Evolutionary conservation across 2,329 filamentous ascomycete species (phyloP).

Genomic region (Botryosphaeria agaves): DNA sequence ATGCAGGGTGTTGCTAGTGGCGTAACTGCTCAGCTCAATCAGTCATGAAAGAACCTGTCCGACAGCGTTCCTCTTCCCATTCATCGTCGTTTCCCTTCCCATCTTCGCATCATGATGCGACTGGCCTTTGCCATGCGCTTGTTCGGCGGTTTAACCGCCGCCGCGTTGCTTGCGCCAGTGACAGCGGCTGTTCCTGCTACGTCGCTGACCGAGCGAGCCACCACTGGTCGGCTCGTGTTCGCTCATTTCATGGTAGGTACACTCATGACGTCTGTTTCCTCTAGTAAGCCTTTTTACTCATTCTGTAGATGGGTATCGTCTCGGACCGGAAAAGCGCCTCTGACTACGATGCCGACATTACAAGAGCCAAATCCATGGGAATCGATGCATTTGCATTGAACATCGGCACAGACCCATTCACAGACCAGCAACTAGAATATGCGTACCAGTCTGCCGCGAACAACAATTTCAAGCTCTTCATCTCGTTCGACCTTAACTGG

Average conservation of each 20-base stretch:
- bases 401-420: conserved; percentile 26
- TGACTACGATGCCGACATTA: conserved; percentile 1
- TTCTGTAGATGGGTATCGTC: not conserved
- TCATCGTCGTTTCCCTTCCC: too few species aligned
- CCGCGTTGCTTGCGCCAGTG: too few species aligned
- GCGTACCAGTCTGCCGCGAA: conserved; percentile 32
- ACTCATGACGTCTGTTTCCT: not conserved
- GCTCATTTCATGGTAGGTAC: conserved; percentile 1
- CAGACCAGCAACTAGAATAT: conserved; percentile 27
- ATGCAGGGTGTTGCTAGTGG: too few species aligned
- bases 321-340: not conserved
- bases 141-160: too few species aligned
- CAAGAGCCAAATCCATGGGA: not conserved
- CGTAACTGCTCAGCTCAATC: too few species aligned
- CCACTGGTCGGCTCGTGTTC: too few species aligned
- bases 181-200: too few species aligned
- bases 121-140: too few species aligned
- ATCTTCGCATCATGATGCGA: too few species aligned
- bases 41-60: too few species aligned
- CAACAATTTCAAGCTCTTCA: conserved; percentile 34
- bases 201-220: too few species aligned
- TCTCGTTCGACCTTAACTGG: conserved; percentile 41
- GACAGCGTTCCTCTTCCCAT: too few species aligned
- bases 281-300: not conserved
- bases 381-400: conserved; percentile 35